Evolutionary conservation across 495 filamentous ascomycete genomes (phyloP), one percentile per base, ranked within the genome.

Genomic region (Trichoderma reesei): DNA sequence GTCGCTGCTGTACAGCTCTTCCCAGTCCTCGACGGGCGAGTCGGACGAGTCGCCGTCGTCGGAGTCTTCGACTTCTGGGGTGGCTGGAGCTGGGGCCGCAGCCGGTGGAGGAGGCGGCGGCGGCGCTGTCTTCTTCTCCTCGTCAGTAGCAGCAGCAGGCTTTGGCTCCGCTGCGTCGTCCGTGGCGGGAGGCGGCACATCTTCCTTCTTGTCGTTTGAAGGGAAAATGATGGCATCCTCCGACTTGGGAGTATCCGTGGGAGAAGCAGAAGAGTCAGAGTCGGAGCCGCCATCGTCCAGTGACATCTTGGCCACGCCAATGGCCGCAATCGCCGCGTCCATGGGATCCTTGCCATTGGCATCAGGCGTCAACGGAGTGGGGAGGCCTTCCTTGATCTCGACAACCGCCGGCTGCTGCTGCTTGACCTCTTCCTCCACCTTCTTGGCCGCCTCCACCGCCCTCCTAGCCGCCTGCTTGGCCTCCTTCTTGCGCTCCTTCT

Each of bases 1-100:
- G 67, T 82, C 79, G 62, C 73, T 76, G 59, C 74, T 77, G 67
- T 82, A 82, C 34, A 80, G 73, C 59, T 72, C 69, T 59, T 82
- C 79, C 78, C 78, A 82, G 44, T 82, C 79, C n/a, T 75, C 72
- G 18, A 80, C 70, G 4, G 79, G 79, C 11, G 77, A 79, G 18
- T 79, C 79, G 10, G 76, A 79, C 0, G 77, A 78, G 48, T 82
- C 79, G 62, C 74, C n/a, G n/a, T n/a, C 72, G n/a, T 78, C 76
- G 1, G 76, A 76, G 3, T 68, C 68, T 60, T 71, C 69, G 11
- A 11, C 20, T 18, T 14, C 16, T 16, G 31, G n/a, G 38, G 31
- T 70, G 67, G 62, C 71, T 71, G 67, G 70, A 68, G 64, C 73
- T 72, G n/a, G n/a, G n/a, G n/a, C n/a, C n/a, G n/a, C n/a, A n/a